Evolutionary conservation across 2,329 filamentous ascomycete genomes (phyloP).

Genomic region (Fusarium sp.): DNA sequence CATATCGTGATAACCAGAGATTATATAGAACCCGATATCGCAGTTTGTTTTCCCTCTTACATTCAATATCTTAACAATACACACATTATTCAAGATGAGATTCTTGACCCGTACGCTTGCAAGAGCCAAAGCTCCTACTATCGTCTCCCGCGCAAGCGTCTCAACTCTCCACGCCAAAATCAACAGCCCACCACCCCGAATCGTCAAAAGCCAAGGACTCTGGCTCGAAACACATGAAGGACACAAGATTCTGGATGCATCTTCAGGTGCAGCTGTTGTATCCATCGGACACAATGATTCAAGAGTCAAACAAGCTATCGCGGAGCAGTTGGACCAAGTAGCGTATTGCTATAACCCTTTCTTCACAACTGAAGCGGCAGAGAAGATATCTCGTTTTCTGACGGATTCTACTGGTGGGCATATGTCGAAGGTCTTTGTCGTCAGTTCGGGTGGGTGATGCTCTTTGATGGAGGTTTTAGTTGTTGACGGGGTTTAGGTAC

Average conservation of each 20-base stretch:
- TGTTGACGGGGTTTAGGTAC: constrained; percentile 5
- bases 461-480: no score
- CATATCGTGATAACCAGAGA: no score
- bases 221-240: constrained; percentile 32
- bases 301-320: constrained; percentile 28
- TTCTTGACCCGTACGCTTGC: background rate
- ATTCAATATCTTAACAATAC: background rate
- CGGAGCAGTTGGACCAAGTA: constrained; percentile 11
- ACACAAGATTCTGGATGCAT: constrained; percentile 21
- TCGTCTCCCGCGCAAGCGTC: background rate
- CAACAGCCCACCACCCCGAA: constrained; percentile 24
- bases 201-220: constrained; percentile 20
- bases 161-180: constrained; percentile 35
- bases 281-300: constrained; percentile 28
- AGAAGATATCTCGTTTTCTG: constrained; percentile 22
- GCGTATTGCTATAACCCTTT: constrained; percentile 35
- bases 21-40: background rate
- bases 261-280: constrained; percentile 34
- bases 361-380: constrained; percentile 25
- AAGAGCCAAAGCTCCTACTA: background rate
- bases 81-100: background rate
- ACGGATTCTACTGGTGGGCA: constrained; percentile 20
- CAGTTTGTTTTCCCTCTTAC: no score
- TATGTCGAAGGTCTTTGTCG: constrained; percentile 30
- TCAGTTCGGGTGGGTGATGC: constrained; percentile 21